Percentiles rank a stretch among this genome's conserved stretches.
These are phyloP conservation scores for Sordariomycetes sp. DNA, from an alignment of 2,329 filamentous ascomycete species.

Conservation along the genomic window DNA sequence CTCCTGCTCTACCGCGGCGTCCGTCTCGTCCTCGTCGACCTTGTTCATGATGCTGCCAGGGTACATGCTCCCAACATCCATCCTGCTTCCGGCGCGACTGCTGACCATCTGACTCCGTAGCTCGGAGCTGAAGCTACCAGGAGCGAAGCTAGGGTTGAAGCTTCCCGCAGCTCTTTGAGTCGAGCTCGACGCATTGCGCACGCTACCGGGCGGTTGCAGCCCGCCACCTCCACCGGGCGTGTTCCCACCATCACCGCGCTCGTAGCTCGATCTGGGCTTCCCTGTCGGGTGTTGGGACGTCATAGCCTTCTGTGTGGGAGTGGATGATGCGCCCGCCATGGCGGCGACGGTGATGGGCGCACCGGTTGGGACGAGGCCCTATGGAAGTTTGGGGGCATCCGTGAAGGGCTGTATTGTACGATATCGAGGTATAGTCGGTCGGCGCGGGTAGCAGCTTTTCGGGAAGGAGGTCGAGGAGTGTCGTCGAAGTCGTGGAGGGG, in stretches of 20 bases:
- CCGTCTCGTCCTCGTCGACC: slow-evolving; percentile 52
- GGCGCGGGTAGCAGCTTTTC: too few relatives aligned
- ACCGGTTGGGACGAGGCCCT: slow-evolving; percentile 29
- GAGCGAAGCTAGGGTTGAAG: slow-evolving; percentile 59
- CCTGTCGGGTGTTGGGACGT: slow-evolving; percentile 23
- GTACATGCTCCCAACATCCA: slow-evolving; percentile 24
- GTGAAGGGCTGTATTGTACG: too few relatives aligned
- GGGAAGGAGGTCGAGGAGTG: too few relatives aligned
- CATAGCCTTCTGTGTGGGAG: slow-evolving; percentile 17
- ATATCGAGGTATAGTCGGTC: too few relatives aligned
- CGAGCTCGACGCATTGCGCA: slow-evolving; percentile 45
- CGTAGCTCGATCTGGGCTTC: slow-evolving; percentile 34
- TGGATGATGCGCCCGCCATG: slow-evolving; percentile 22
- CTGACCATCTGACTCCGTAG: slow-evolving; percentile 59
- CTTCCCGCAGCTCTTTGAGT: slow-evolving; percentile 26
- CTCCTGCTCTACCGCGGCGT: slow-evolving; percentile 56
- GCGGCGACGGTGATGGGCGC: slow-evolving; percentile 21
- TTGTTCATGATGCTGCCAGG: slow-evolving; percentile 39
- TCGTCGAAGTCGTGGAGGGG: too few relatives aligned
- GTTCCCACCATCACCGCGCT: slow-evolving; percentile 37
- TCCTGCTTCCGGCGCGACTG: slow-evolving; percentile 23
- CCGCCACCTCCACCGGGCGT: background rate
- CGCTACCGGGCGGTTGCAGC: slow-evolving; percentile 21
- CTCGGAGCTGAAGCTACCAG: slow-evolving; percentile 85
- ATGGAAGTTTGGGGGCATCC: slow-evolving; percentile 19